These are phyloP conservation scores for Annulohypoxylon bovei DNA, from an alignment of 495 filamentous ascomycete species.

Conservation along the genomic window DNA sequence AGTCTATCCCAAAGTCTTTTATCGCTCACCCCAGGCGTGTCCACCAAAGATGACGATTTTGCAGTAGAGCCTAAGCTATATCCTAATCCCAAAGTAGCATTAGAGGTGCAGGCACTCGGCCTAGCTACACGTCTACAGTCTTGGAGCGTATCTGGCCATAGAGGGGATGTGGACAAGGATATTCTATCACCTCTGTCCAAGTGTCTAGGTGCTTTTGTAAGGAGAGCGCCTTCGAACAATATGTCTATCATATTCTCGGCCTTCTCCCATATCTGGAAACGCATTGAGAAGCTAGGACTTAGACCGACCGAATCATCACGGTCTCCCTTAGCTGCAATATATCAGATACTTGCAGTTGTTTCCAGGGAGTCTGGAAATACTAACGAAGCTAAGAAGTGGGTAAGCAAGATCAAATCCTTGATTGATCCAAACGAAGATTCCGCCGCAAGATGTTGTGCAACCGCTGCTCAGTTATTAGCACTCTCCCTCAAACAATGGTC, in stretches of 20 bases:
- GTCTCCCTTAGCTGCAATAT: conserved; percentile 49
- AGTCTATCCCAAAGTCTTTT: conserved; percentile 72
- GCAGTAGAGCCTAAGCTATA: conserved; percentile 59
- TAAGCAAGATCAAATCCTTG: conserved; percentile 49
- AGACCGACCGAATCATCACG: conserved; percentile 41
- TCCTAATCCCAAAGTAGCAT: conserved; percentile 66
- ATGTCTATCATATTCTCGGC: conserved; percentile 38
- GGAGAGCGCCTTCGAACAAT: conserved; percentile 57
- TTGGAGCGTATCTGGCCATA: conserved; percentile 78
- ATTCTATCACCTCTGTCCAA: conserved; percentile 73
- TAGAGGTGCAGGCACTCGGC: conserved; percentile 74
- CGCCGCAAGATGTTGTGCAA: conserved; percentile 54
- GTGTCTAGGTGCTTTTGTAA: conserved; percentile 69
- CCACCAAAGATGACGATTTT: conserved; percentile 60
- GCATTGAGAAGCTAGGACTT: conserved; percentile 41
- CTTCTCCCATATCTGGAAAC: conserved; percentile 43
- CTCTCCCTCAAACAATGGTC: conserved; percentile 53
- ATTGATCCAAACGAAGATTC: conserved; percentile 51
- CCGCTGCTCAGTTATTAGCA: conserved; percentile 56
- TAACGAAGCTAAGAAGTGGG: conserved; percentile 61
- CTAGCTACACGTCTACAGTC: conserved; percentile 72
- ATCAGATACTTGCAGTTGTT: conserved; percentile 51
- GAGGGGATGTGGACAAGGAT: conserved; percentile 73
- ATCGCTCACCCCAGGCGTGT: conserved; percentile 67
- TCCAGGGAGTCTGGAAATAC: conserved; percentile 57